Evolutionary conservation across 2,329 filamentous ascomycete species (phyloP).

Genomic region (Calonectria multiphialidica): DNA sequence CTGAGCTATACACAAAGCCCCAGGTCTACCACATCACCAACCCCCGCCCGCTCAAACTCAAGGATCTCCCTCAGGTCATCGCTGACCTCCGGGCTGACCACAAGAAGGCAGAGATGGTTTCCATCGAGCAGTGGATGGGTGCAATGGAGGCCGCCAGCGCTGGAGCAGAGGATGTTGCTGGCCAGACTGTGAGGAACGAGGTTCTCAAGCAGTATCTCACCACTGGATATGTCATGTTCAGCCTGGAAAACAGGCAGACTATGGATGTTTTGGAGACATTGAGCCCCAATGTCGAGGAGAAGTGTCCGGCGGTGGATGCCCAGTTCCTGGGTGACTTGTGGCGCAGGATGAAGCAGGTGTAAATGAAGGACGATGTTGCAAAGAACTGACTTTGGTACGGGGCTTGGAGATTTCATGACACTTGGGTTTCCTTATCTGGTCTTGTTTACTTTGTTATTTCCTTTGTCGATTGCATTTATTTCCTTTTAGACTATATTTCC

Average conservation of each 20-base stretch:
- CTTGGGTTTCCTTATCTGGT: not conserved
- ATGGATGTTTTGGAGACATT: constrained; percentile 32
- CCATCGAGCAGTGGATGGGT: constrained; percentile 32
- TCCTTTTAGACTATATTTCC: constrained; percentile 2
- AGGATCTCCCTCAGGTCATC: constrained; percentile 36
- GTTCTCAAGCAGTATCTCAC: constrained; percentile 38
- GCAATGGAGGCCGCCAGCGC: constrained; percentile 23
- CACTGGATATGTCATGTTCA: constrained; percentile 41
- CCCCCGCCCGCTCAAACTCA: constrained; percentile 36
- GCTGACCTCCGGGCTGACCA: constrained; percentile 30
- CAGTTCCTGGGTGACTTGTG: constrained; percentile 31
- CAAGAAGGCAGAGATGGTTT: constrained; percentile 23
- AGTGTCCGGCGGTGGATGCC: constrained; percentile 35
- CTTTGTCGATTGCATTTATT: constrained; percentile 1
- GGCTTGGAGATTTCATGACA: not conserved
- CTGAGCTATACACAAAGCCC: constrained; percentile 18
- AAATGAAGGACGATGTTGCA: not conserved
- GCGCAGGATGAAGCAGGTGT: constrained; percentile 36
- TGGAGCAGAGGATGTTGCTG: constrained; percentile 27
- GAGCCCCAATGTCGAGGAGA: constrained; percentile 29
- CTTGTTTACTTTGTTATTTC: not conserved
- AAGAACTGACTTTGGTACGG: not conserved
- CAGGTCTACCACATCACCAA: constrained; percentile 40
- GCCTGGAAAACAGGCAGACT: constrained; percentile 35
- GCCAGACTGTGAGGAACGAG: constrained; percentile 31